Percentiles rank a stretch among this genome's conserved stretches.
phyloP scores from a whole-genome alignment of 441 rosid species.

The Erodium texanum region DNA sequence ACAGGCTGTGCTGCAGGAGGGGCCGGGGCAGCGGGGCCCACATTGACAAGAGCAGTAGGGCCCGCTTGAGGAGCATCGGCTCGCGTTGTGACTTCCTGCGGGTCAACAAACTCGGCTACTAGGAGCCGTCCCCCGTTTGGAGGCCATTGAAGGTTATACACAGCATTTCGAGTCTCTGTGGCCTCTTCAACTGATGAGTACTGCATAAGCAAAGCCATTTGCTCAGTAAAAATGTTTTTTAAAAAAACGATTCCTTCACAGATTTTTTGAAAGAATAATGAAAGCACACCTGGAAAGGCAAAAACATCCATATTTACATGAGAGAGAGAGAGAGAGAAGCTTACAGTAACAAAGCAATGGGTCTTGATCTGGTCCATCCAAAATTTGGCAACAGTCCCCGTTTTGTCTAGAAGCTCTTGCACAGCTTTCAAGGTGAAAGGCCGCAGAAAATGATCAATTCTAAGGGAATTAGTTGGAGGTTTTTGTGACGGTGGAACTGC shows the following conservation, averaged over 20 bases:
- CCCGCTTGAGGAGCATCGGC: conserved; percentile 49
- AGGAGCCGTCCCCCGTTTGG: conserved; percentile 81
- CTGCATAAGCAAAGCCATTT: conserved; percentile 35
- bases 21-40: conserved; percentile 24
- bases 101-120: conserved; percentile 74
- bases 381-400: conserved; percentile 66
- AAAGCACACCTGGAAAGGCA: too few species aligned
- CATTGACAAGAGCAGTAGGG: conserved; percentile 31
- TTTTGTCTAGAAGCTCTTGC: conserved; percentile 82
- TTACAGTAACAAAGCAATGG: conserved; percentile 86
- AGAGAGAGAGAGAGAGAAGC: conserved; percentile 8
- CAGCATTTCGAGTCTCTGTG: conserved; percentile 65
- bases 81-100: conserved; percentile 63
- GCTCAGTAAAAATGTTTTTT: background rate
- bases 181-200: conserved; percentile 85
- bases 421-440: conserved; percentile 96
- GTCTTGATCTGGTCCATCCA: conserved; percentile 99
- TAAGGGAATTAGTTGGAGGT: conserved; percentile 67
- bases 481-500: conserved; percentile 84
- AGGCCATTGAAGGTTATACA: conserved; percentile 92
- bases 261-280: too few species aligned
- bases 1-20: conserved; percentile 35
- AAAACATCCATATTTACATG: too few species aligned
- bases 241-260: too few species aligned
- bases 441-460: conserved; percentile 76